Evolutionary conservation across 257 asterid genomes (phyloP), one percentile per base, ranked within the genome.

Genomic region (Linaria vulgaris): DNA sequence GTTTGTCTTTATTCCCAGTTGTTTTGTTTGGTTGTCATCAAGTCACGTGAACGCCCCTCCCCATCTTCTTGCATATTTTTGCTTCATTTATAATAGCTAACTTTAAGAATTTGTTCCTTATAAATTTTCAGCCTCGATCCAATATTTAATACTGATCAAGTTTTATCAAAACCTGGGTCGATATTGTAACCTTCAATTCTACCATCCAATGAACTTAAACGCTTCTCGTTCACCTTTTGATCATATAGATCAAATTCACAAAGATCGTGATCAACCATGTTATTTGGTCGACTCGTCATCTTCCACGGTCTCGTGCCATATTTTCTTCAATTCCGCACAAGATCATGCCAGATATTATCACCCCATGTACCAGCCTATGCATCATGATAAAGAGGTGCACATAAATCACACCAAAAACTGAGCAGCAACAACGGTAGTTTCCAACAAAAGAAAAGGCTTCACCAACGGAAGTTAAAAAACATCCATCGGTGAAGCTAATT

Each of bases 41-140:
- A 66, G 71, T 74, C 96, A 85, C 96, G 90, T 85, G 96, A 88
- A 78, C 72, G n/a, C 44, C 47, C 59, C 53, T 25, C 0, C 38
- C 41, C 67, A 50, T 14, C 62, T 38, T 39, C 62, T 38, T 39
- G 37, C 43, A 62, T 54, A 27, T 27, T 20, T 38, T 55, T 64
- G 25, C n/a, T 47, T 65, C 67, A 67, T 78, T 73, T 73, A 71
- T n/a, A n/a, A n/a, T n/a, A 48, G 74, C 64, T 25, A 38, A 43
- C 78, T 65, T 56, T 64, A 20, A 6, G 23, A 25, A 76, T 74
- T 72, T 69, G 55, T 70, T 66, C 78, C 27, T 67, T 59, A 62
- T 58, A 59, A 69, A 72, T 73, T 75, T 79, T 80, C 60, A 48
- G 41, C 41, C 41, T 3, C 41, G 11, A 27, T 34, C 41, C 37